These are phyloP conservation scores for Silene uniflora DNA, from an alignment of 148 eudicot species.

Conservation along the genomic window DNA sequence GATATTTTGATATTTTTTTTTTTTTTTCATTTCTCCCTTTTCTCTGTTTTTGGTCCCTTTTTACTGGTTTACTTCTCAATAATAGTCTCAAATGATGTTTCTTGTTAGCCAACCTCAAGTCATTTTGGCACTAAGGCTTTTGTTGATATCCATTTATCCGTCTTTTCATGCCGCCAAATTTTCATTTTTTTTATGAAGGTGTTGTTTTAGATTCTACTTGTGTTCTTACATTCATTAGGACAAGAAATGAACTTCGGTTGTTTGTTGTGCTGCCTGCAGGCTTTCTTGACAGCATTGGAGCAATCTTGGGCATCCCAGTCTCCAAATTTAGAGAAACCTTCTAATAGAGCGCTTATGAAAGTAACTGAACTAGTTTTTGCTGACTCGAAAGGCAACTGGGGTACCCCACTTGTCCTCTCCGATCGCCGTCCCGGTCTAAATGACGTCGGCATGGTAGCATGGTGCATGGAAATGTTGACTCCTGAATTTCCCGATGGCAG, in stretches of 20 bases:
- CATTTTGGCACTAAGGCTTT: neutral
- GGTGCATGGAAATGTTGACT: slow-evolving; percentile 89
- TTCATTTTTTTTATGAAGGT: too few relatives aligned
- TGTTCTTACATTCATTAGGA: neutral
- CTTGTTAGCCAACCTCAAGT: neutral
- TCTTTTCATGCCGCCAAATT: neutral
- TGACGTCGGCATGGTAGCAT: slow-evolving; percentile 95
- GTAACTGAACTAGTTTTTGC: slow-evolving; percentile 72
- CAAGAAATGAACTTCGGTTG: neutral
- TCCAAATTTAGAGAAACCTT: slow-evolving; percentile 36
- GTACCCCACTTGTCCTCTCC: slow-evolving; percentile 57
- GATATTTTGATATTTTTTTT: neutral
- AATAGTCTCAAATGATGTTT: neutral
- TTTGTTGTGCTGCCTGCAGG: slow-evolving; percentile 39
- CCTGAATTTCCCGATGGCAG: slow-evolving; percentile 94
- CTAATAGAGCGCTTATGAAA: slow-evolving; percentile 46
- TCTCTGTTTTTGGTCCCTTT: neutral
- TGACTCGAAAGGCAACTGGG: slow-evolving; percentile 70
- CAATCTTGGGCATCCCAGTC: slow-evolving; percentile 60
- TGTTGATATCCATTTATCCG: too few relatives aligned
- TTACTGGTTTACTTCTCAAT: neutral
- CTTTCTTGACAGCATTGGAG: slow-evolving; percentile 74
- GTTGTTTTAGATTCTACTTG: neutral
- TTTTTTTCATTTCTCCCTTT: neutral
- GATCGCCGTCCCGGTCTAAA: slow-evolving; percentile 70